Evolutionary conservation across 192 early-diverging fungal genomes (phyloP), one percentile per base, ranked within the genome.

Genomic region (Backusella macrospora): DNA sequence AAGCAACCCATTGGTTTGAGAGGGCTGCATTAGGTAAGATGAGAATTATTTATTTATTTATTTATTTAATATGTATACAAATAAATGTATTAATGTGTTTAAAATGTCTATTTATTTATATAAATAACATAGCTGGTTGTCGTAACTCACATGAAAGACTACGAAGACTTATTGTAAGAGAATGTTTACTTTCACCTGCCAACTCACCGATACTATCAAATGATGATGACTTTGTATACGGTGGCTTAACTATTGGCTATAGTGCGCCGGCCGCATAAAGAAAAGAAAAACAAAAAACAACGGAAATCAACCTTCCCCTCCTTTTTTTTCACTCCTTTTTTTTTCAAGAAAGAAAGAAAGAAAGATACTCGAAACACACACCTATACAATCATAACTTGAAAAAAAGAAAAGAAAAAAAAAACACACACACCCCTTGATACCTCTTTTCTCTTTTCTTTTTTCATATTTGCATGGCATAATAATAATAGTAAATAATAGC

Each of bases 101-200:
- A 34, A 34, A 34, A 34, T 34, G 29, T 34, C 12, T 68, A 34
- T 68, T 42, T 29, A 39, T 64, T 39, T 15, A 39, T 43, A 10
- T 43, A 43, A 43, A 9, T 29, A 6, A 38, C 7, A 7, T 68
- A 65, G 77, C 77, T 49, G 86, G 86, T 49, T 87, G 86, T 76
- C 77, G 86, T 71, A 85, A 75, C 9, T 85, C 84, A 21, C 84
- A 85, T 70, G 86, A 85, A 73, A 75, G 86, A 48, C 65, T 87
- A 18, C 81, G 81, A 70, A 70, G 80, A n/a, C 64, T 87, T 9
- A 69, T 87, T 45, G 80, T 82, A 16, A 72, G 83, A 44, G 78
- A 80, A 15, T 72, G 70, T 39, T 52, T 78, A 29, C 52, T 73
- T 29, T 47, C 65, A 18, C 52, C 72, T 42, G 67, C 59, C 49